Evolutionary conservation across 169 alveolate species (phyloP), one percentile per base, ranked within the genome.

Genomic region (Cryptosporidium muris): DNA sequence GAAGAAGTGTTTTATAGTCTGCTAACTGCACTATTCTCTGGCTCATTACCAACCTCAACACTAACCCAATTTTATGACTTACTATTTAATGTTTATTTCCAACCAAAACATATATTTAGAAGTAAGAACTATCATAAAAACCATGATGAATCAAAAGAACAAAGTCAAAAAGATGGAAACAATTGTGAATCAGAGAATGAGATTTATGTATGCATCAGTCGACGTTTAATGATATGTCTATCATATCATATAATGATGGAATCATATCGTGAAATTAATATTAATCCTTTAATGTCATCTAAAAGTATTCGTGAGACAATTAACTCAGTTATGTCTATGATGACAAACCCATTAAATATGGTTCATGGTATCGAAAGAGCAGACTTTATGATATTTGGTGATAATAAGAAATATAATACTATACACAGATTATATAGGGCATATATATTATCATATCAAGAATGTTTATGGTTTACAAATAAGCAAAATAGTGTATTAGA

Each of bases 301-400:
- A 74, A 54, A 47, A 58, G 85, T 74, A 74, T 74, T 40, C 85
- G 85, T 54, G 85, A 74, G 47, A 74, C 85, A 25, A 74, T 74
- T 8, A 74, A 74, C 42, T 74, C 85, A 9, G 60, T 43, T 2
- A 74, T 74, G 85, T 66, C 85, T 36, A 74, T 68, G n/a, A 74
- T 74, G 85, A 74, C 74, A 43, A 68, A 74, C 47, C 85, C 85
- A 56, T 54, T 74, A 47, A 63, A 74, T 58, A 74, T 74, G 85
- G 67, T 74, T 2, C 85, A 74, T n/a, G 85, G 85, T 14, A 74
- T 74, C 45, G 85, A 74, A 74, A 74, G 85, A 48, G 85, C 85
- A n/a, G 85, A 74, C 51, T 74, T 74, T 58, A 74, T 74, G 2
- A 74, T 74, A 2, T 74, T 74, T 56, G 85, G 85, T 48, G 60